Conservation (phyloP, 768 basidiomycete species). For the Naganishia vaughanmartiniae region DNA sequence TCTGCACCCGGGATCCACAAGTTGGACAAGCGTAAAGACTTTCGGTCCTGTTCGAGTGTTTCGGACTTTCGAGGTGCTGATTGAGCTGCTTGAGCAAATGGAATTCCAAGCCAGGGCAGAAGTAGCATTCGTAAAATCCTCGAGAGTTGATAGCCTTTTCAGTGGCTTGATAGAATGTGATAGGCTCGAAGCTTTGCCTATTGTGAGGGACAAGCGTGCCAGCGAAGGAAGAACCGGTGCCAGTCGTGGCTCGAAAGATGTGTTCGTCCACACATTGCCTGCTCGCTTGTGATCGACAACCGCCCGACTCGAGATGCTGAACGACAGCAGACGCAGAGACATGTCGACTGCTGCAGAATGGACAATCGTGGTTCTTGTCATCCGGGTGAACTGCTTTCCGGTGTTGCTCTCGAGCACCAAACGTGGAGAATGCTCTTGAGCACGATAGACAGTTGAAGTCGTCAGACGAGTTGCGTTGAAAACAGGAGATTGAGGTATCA, state of each 20-base stretch:
- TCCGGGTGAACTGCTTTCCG: not conserved
- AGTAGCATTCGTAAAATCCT: constrained; percentile 4
- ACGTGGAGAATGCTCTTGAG: not conserved
- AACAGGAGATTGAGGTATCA: not conserved
- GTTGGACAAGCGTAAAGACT: not conserved
- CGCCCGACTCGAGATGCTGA: not conserved
- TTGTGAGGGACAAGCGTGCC: not conserved
- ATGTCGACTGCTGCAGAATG: not conserved
- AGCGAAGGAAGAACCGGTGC: not conserved
- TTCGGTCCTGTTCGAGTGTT: not conserved
- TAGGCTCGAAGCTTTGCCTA: not conserved
- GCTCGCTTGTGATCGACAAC: not conserved
- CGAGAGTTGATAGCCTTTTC: not conserved
- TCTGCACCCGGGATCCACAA: not conserved
- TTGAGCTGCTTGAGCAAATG: not conserved
- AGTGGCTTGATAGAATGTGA: not conserved
- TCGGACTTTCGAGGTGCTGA: not conserved
- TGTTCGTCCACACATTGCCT: not conserved
- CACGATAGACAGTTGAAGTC: not conserved
- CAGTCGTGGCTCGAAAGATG: not conserved
- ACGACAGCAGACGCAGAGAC: not conserved
- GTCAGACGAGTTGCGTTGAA: not conserved
- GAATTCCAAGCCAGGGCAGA: not conserved
- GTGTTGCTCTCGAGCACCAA: not conserved
- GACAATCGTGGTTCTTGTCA: not conserved